These are phyloP conservation scores for Botrytis hyacinthi DNA, from an alignment of 2,329 filamentous ascomycete species.

Conservation along the genomic window DNA sequence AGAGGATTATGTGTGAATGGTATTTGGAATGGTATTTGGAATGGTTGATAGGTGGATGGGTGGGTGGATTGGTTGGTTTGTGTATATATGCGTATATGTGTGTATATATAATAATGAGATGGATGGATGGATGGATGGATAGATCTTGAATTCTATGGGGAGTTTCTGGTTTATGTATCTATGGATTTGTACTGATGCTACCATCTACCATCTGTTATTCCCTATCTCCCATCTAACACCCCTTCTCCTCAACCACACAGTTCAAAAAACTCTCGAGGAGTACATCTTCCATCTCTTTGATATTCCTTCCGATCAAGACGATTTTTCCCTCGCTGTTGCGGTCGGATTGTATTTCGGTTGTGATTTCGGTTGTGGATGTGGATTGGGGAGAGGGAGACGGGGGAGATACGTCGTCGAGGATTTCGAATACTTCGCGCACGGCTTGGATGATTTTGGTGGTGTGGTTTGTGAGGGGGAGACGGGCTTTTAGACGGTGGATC, in stretches of 20 bases:
- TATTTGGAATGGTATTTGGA: no score
- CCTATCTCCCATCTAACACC: background rate
- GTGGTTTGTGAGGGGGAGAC: constrained; percentile 60
- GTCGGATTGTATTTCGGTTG: background rate
- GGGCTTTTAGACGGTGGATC: constrained; percentile 84
- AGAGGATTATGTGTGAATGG: no score
- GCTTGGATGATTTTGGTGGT: constrained; percentile 79
- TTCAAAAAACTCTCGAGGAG: constrained; percentile 12
- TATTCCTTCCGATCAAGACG: constrained; percentile 12
- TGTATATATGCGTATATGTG: no score
- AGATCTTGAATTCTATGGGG: no score
- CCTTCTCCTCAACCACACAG: constrained; percentile 1
- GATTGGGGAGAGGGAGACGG: no score
- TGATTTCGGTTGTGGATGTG: no score
- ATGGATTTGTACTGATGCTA: background rate
- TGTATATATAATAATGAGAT: no score
- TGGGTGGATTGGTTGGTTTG: no score
- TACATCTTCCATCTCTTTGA: background rate
- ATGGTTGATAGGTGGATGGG: no score
- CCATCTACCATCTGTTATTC: no score
- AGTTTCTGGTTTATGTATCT: no score
- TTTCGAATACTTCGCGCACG: constrained; percentile 90
- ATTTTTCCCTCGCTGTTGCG: constrained; percentile 13
- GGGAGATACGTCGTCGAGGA: constrained; percentile 57
- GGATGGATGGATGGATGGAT: no score